Evolutionary conservation across 164 flowering plant species (phyloP), one percentile per base, ranked within the genome.

Genomic region (Stephania japonica): DNA sequence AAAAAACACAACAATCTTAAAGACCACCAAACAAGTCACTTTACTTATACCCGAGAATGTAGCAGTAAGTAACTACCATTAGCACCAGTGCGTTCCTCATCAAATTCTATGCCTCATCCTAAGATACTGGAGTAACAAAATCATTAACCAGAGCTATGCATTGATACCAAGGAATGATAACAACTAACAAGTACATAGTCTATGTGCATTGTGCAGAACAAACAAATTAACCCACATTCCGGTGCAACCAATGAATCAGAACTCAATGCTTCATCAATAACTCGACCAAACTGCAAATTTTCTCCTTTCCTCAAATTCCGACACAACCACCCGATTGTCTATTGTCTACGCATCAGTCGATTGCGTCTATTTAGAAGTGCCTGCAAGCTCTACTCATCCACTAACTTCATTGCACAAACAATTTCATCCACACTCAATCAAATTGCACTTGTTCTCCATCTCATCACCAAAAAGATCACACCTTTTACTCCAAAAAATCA

Each of bases 1-100:
- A 71, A 66, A 68, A 67, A 65, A 66, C 21, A 42, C 68, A 56
- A 56, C 67, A 27, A 62, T 38, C 42, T 75, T 47, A 73, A 4
- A 68, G 10, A 44, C 25, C 6, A 25, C 68, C 56, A 21, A 24
- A 67, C 19, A 70, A 42, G 65, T n/a, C 65, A 59, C 56, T 56
- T 19, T 59, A 6, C 38, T 19, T 12, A n/a, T 70, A 44, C 72
- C 63, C 64, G 24, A 26, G 53, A 24, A 38, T 44, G 50, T 8
- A 70, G 2, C 38, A 13, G 6, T 24, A 27, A 26, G 9, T 9
- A 53, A 42, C 41, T 53, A 9, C 50, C 23, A 27, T n/a, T 2
- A 63, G 66, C 66, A n/a, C 66, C 32, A 63, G 7, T 6, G 7
- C 38, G 38, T 32, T 32, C 38, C 38, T 32, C 38, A 32, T 56